Conservation (phyloP, 1,139 yeast species). For the Arxiozyma bovina region DNA sequence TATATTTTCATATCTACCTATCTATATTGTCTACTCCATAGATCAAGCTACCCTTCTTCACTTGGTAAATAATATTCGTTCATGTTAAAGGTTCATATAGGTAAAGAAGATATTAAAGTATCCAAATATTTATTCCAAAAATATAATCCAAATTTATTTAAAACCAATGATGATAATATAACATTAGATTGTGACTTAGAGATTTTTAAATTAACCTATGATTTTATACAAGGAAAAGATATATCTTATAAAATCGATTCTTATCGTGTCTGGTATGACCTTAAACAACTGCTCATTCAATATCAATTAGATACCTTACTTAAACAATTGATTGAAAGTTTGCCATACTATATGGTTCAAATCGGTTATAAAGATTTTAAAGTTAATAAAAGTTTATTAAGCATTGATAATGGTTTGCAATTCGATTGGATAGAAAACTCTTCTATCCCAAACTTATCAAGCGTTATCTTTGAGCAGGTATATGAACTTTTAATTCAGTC, state of each 20-base stretch:
- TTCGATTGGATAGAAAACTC: neutral
- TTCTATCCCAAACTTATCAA: neutral
- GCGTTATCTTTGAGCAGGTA: neutral
- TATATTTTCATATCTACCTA: too few relatives aligned
- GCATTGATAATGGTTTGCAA: neutral
- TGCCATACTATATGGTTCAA: conserved; percentile 47
- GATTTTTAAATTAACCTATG: conserved; percentile 54
- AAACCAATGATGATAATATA: conserved; percentile 28
- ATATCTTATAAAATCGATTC: neutral
- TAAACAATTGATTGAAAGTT: conserved; percentile 33
- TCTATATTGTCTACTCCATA: too few relatives aligned
- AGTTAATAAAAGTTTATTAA: conserved; percentile 43
- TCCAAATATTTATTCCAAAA: neutral
- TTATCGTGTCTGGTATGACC: neutral
- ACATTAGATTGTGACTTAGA: conserved; percentile 64
- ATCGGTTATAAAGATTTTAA: conserved; percentile 57
- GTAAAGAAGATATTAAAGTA: neutral
- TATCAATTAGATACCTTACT: neutral
- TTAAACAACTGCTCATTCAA: neutral
- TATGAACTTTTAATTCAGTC: neutral
- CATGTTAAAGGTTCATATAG: neutral
- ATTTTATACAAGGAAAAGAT: conserved; percentile 62
- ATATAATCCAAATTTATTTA: neutral
- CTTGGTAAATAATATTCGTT: neutral
- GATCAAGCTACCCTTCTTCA: too few relatives aligned